Conservation (phyloP, 371 early-diverging fungal species). For the Mucor velutinosus region DNA sequence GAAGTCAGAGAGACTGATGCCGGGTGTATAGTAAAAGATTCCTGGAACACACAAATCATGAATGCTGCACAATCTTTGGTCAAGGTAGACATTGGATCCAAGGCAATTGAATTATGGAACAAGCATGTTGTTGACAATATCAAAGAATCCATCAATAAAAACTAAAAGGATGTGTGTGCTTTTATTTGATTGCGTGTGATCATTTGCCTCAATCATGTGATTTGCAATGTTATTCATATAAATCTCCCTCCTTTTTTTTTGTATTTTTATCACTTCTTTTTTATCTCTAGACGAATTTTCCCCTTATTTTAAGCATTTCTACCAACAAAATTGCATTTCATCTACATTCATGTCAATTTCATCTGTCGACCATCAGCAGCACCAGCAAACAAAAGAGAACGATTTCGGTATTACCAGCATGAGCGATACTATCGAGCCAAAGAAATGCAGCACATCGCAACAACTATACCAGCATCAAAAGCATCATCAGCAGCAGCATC, state of each 20-base stretch:
- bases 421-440: conserved; percentile 21
- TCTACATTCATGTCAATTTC: neutral
- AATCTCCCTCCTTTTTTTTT: neutral
- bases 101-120: conserved; percentile 31
- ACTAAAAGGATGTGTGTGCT: neutral
- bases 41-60: conserved; percentile 45
- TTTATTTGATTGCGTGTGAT: conserved; percentile 5
- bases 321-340: neutral
- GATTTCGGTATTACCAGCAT: conserved; percentile 43
- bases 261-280: neutral
- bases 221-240: neutral
- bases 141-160: conserved; percentile 10
- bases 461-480: neutral
- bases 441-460: neutral
- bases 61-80: conserved; percentile 40
- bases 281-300: neutral
- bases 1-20: neutral
- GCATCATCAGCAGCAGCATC: neutral
- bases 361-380: neutral
- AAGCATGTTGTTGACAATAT: conserved; percentile 29
- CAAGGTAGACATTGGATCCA: conserved; percentile 32
- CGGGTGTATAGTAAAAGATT: conserved; percentile 33
- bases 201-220: conserved; percentile 8
- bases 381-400: conserved; percentile 17
- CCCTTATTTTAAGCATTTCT: neutral